Evolutionary conservation across 495 filamentous ascomycete genomes (phyloP).

Genomic region (Jackrogersella minutella): DNA sequence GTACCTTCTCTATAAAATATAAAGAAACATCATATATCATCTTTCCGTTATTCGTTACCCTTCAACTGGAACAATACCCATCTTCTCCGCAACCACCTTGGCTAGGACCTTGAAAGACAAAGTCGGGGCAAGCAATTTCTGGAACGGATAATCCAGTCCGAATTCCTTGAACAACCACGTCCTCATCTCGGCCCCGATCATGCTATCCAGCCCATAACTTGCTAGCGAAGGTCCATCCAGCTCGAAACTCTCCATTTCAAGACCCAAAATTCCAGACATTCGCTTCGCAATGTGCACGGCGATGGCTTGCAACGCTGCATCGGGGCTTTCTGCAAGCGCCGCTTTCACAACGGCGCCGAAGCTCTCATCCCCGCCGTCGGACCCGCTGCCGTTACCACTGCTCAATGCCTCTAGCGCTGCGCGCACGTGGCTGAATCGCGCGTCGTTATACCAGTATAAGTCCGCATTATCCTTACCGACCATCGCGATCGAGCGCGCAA

Average conservation of each 20-base stretch:
- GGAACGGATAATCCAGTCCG: slow-evolving; percentile 51
- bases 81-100: too few species aligned
- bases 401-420: slow-evolving; percentile 18
- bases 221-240: slow-evolving; percentile 41
- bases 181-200: slow-evolving; percentile 58
- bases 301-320: slow-evolving; percentile 21
- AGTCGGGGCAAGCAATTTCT: slow-evolving; percentile 43
- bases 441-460: slow-evolving; percentile 38
- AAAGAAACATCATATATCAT: too few species aligned
- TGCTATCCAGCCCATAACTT: slow-evolving; percentile 55
- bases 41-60: too few species aligned
- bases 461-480: slow-evolving; percentile 50
- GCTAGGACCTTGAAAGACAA: too few species aligned
- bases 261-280: slow-evolving; percentile 44
- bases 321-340: slow-evolving; percentile 2
- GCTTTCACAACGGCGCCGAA: slow-evolving; percentile 14
- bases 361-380: neutral
- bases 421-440: slow-evolving; percentile 38
- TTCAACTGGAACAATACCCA: too few species aligned
- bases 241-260: slow-evolving; percentile 41
- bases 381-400: neutral
- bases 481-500: slow-evolving; percentile 38
- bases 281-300: slow-evolving; percentile 40
- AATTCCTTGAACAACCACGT: slow-evolving; percentile 58
- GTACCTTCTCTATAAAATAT: too few species aligned